Percentiles rank a stretch among this genome's conserved stretches.
Evolutionary conservation across 768 basidiomycete genomes (phyloP).

Genomic region (Psilocybe azurescens): DNA sequence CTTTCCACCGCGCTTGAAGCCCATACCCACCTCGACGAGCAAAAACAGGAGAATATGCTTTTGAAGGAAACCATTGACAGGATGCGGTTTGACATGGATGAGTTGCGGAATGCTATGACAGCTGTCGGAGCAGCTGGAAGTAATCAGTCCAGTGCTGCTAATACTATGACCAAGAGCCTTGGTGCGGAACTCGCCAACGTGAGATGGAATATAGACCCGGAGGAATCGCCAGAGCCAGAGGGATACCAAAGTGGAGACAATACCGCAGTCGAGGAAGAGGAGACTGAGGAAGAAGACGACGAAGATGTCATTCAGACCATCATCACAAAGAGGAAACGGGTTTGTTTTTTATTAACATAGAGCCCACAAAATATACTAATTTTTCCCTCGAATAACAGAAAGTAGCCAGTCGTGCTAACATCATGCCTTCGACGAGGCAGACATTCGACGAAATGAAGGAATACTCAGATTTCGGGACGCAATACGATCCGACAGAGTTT

Average conservation of each 20-base stretch:
- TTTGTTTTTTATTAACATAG: slow-evolving; percentile 30
- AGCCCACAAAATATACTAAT: slow-evolving; percentile 9
- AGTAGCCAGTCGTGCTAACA: slow-evolving; percentile 64
- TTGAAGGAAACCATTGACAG: slow-evolving; percentile 97
- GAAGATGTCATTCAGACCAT: slow-evolving; percentile 84
- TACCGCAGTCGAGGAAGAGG: slow-evolving; percentile 48
- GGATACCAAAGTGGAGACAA: slow-evolving; percentile 24
- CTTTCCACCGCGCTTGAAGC: slow-evolving; percentile 72
- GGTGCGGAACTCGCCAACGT: slow-evolving; percentile 70
- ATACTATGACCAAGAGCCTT: slow-evolving; percentile 73
- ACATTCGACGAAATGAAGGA: slow-evolving; percentile 72
- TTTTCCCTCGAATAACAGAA: slow-evolving; percentile 48
- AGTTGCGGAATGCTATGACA: slow-evolving; percentile 65
- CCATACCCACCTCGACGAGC: slow-evolving; percentile 80
- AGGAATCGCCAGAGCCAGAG: slow-evolving; percentile 42
- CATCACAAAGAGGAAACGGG: slow-evolving; percentile 83
- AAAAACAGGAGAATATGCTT: slow-evolving; percentile 93
- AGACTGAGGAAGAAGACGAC: slow-evolving; percentile 71
- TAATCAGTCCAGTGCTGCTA: slow-evolving; percentile 52
- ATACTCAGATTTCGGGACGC: slow-evolving; percentile 75
- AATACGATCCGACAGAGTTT: slow-evolving; percentile 67
- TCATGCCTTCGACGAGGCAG: slow-evolving; percentile 44
- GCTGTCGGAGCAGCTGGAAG: slow-evolving; percentile 43
- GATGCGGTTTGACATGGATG: slow-evolving; percentile 93
- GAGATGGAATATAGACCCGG: slow-evolving; percentile 53